phyloP scores from a whole-genome alignment of 495 filamentous ascomycete genomes.

The Tuber aestivum region DNA sequence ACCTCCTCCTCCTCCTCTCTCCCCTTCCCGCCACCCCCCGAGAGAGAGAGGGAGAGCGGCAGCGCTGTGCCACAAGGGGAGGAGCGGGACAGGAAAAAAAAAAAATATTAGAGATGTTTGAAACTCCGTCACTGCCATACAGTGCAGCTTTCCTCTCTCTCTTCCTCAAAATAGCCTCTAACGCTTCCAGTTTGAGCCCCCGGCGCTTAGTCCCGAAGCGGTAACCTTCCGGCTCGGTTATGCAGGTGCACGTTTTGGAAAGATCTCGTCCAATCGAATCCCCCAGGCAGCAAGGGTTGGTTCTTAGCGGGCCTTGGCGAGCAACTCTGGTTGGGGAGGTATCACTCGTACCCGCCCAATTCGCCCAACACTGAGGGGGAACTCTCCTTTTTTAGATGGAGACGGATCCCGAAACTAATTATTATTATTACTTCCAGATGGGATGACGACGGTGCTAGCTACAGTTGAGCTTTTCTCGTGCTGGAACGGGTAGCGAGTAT shows the following conservation, averaged over 20 bases:
- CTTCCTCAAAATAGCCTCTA: conserved; percentile 22
- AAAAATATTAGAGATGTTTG: neutral
- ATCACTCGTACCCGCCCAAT: neutral
- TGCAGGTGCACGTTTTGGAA: conserved; percentile 26
- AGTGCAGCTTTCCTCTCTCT: neutral
- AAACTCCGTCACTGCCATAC: conserved; percentile 2
- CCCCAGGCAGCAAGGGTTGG: neutral
- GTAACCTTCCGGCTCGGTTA: conserved; percentile 21
- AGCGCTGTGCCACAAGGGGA: neutral
- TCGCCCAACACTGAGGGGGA: neutral
- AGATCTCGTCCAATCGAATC: conserved; percentile 21
- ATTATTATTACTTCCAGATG: neutral
- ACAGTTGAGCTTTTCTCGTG: no score
- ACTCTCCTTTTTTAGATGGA: neutral
- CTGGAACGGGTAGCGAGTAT: neutral
- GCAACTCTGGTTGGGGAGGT: neutral
- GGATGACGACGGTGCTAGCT: no score
- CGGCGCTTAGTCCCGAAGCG: conserved; percentile 24
- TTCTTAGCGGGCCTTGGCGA: neutral
- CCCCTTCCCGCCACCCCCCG: neutral
- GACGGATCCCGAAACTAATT: neutral
- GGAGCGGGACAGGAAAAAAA: neutral
- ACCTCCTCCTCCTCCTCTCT: neutral
- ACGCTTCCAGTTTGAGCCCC: conserved; percentile 21
- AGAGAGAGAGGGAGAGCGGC: neutral